These are phyloP conservation scores for Elongisporangium undulatum DNA, from an alignment of 352 stramenopile genomes.

Conservation along the genomic window DNA sequence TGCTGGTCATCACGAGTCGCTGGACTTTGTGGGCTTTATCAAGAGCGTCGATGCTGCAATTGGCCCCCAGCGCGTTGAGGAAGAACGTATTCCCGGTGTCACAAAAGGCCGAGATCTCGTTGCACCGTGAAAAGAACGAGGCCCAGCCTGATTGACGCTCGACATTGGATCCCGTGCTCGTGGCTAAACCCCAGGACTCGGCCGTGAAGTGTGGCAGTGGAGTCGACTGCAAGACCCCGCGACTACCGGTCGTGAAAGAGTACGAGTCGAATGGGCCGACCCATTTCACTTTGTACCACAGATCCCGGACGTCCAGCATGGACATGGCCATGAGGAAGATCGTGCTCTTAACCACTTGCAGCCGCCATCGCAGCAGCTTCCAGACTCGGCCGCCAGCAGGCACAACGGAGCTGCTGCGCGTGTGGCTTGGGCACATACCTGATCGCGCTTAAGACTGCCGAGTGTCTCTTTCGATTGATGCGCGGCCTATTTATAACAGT, in stretches of 20 bases:
- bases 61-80: slow-evolving; percentile 10
- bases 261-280: slow-evolving; percentile 18
- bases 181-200: background rate
- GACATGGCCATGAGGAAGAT: slow-evolving; percentile 10
- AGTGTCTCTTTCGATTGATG: too few relatives aligned
- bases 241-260: slow-evolving; percentile 12
- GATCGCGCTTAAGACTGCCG: too few relatives aligned
- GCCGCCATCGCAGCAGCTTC: slow-evolving; percentile 4
- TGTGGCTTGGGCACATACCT: too few relatives aligned
- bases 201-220: background rate
- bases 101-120: slow-evolving; percentile 11
- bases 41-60: slow-evolving; percentile 11
- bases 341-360: slow-evolving; percentile 6
- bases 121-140: slow-evolving; percentile 15
- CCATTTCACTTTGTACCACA: slow-evolving; percentile 25
- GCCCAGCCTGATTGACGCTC: slow-evolving; percentile 11
- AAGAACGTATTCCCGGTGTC: slow-evolving; percentile 16
- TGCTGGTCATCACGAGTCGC: slow-evolving; percentile 13
- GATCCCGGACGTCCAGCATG: slow-evolving; percentile 15
- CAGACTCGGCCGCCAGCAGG: too few relatives aligned
- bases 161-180: background rate
- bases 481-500: too few relatives aligned
- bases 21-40: slow-evolving; percentile 9
- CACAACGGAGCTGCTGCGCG: too few relatives aligned
- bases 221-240: slow-evolving; percentile 9